Conservation (phyloP, 2,329 filamentous ascomycete species). For the Scopulariopsis brevicaulis region DNA sequence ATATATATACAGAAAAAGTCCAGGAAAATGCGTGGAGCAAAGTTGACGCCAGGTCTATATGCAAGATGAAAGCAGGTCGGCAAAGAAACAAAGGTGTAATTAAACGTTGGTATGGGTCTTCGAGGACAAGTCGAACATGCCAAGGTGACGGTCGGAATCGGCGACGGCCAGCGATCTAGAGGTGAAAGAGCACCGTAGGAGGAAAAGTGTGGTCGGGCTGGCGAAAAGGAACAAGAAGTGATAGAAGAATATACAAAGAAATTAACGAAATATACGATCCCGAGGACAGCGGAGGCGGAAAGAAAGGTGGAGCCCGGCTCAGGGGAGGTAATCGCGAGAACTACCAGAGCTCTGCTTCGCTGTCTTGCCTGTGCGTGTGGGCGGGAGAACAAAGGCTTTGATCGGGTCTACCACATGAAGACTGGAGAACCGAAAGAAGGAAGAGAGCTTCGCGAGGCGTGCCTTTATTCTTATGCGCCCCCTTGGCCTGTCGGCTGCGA, state of each 20-base stretch:
- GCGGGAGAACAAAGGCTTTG: conserved; percentile 9
- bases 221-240: background rate
- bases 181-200: background rate
- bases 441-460: background rate
- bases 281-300: background rate
- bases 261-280: conserved; percentile 3
- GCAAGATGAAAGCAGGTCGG: background rate
- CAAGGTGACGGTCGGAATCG: background rate
- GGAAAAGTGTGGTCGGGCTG: background rate
- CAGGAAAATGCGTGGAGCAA: background rate
- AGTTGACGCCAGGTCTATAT: conserved; percentile 4
- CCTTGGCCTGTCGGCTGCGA: background rate
- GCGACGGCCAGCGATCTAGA: background rate
- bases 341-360: conserved; percentile 37
- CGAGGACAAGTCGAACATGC: background rate
- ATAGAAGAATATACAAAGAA: conserved; percentile 5
- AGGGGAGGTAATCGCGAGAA: conserved; percentile 12
- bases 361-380: conserved; percentile 6
- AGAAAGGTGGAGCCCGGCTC: background rate
- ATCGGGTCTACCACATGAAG: conserved; percentile 16
- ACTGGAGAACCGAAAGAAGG: conserved; percentile 13
- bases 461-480: background rate
- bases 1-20: background rate
- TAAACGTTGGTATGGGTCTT: background rate
- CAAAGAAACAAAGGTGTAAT: background rate